Base-by-base conservation (phyloP, 2,329 filamentous ascomycete species). In the Alternaria ethzedia region DNA sequence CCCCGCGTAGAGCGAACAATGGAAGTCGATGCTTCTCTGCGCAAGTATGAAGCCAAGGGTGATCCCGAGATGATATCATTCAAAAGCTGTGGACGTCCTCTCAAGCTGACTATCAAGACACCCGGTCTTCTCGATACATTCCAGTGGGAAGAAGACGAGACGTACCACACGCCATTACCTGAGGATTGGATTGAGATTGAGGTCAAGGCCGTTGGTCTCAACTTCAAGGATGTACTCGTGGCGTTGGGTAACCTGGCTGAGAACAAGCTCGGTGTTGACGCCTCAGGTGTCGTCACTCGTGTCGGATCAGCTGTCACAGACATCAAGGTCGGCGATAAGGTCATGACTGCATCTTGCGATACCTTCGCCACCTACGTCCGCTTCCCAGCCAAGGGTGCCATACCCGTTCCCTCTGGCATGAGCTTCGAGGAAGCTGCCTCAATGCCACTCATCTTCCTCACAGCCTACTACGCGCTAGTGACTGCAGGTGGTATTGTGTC, bases 381-480 rank as follows among this genome's bases (percentile, higher is more conserved):
- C 32, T 59, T 59, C 57, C 57, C 57, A 6, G 57, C 59, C 59
- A 61, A 61, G 46, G 59, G 59, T 32, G 59, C 52, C 15, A 61
- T 61, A 44, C 7, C 32, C 23, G 23, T 57, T 23, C 45, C 59
- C 20, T 44, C 45, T 15, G 36, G 25, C 17, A 61, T 61, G 59
- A 61, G 46, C 11, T 61, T 61, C 52, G 54, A 57, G 32, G 52
- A 61, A 46, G 59, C 59, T 8, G 59, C 59, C 1, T 61, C 59
- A 12, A 61, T 57, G 59, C 59, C 59, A 23, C 59, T 57, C 32
- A 61, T 57, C n/a, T 61, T 61, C 46, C 54, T 57, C 32, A 52
- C 59, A 12, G 54, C 59, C 21, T 57, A 61, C 25, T 61, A 61
- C 25, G 25, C 59, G 8, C 50, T 59, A 10, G 57, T 59, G 1